phyloP scores from a whole-genome alignment of 148 eudicot species.

The Vaccinium darrowii region DNA sequence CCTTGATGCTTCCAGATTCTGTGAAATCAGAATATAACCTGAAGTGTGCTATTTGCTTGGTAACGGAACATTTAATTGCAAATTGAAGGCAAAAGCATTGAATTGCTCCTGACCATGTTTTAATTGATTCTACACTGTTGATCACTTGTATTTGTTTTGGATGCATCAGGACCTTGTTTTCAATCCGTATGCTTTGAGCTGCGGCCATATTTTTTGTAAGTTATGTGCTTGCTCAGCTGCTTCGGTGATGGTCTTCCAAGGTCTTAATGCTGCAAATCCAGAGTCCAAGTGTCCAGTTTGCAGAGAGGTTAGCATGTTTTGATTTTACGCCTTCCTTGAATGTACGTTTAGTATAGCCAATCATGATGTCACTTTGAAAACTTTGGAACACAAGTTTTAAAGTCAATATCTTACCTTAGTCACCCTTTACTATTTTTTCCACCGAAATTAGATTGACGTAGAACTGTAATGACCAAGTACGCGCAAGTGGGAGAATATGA shows the following conservation, averaged over 20 bases:
- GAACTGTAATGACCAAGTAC: not conserved
- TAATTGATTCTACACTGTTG: not conserved
- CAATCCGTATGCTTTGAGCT: slow-evolving; percentile 38
- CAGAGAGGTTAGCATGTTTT: slow-evolving; percentile 29
- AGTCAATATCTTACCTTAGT: not conserved
- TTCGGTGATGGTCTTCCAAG: slow-evolving; percentile 36
- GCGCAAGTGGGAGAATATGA: not conserved
- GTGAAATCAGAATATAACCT: slow-evolving; percentile 33
- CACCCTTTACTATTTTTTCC: not conserved
- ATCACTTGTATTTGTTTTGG: slow-evolving; percentile 19
- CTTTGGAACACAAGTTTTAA: not conserved
- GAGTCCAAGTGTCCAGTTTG: slow-evolving; percentile 41
- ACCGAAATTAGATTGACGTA: not conserved
- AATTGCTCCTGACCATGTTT: not conserved
- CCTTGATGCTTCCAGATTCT: slow-evolving; percentile 29
- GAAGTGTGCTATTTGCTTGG: slow-evolving; percentile 42
- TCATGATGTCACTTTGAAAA: not conserved
- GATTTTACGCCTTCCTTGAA: not conserved
- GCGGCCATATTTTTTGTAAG: slow-evolving; percentile 46
- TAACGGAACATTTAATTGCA: slow-evolving; percentile 7
- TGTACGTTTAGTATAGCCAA: not conserved
- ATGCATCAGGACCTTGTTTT: slow-evolving; percentile 35
- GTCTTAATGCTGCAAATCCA: slow-evolving; percentile 30
- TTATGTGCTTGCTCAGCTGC: slow-evolving; percentile 41
- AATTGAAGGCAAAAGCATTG: not conserved